Evolutionary conservation across 2,329 filamentous ascomycete genomes (phyloP).

Genomic region (Neonectria hederae): DNA sequence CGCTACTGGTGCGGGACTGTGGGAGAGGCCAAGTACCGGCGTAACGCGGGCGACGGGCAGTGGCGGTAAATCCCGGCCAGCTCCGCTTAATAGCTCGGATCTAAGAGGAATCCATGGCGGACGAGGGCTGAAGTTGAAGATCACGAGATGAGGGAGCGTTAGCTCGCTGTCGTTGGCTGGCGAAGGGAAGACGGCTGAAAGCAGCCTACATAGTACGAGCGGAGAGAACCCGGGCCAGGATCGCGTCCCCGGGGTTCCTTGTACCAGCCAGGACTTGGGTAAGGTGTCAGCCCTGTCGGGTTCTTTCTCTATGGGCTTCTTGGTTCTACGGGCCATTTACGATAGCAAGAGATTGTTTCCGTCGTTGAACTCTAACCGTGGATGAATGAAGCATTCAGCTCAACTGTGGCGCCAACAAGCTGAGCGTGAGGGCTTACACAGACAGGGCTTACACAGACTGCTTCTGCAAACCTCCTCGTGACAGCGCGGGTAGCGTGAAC

Average conservation of each 20-base stretch:
- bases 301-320: background rate
- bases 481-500: slow-evolving; percentile 13
- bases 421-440: background rate
- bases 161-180: background rate
- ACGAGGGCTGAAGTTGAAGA: background rate
- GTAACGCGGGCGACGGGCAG: slow-evolving; percentile 24
- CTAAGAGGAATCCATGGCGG: slow-evolving; percentile 15
- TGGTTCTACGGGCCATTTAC: background rate
- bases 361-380: background rate
- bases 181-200: background rate
- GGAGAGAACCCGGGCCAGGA: slow-evolving; percentile 28
- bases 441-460: background rate
- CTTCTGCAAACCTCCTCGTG: slow-evolving; percentile 3
- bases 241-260: slow-evolving; percentile 19
- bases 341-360: background rate
- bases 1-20: rapidly evolving
- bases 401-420: background rate
- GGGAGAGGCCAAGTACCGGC: slow-evolving; percentile 16
- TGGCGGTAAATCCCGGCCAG: slow-evolving; percentile 39
- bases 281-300: slow-evolving; percentile 17
- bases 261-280: slow-evolving; percentile 1
- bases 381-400: background rate
- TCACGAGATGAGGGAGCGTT: background rate
- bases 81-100: slow-evolving; percentile 33
- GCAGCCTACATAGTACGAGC: slow-evolving; percentile 34